Conservation (phyloP, 108 stramenopile genomes). For the Seminavis robusta region DNA sequence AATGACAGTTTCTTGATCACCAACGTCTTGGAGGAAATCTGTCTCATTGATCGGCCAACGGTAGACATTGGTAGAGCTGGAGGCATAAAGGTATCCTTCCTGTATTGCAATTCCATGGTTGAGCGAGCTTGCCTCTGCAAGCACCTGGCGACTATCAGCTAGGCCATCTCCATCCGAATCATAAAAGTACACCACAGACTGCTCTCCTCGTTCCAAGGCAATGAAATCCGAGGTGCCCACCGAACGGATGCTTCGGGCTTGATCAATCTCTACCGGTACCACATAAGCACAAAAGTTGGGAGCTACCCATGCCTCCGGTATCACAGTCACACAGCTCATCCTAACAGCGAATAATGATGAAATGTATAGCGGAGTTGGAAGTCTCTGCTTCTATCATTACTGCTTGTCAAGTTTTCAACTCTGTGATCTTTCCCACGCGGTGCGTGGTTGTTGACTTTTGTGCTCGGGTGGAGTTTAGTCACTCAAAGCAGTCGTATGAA, state of each 20-base stretch:
- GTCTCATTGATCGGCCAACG: conserved; percentile 43
- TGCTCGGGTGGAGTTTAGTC: too few species aligned
- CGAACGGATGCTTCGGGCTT: background rate
- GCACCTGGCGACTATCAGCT: conserved; percentile 14
- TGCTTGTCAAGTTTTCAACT: too few species aligned
- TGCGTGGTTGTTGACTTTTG: too few species aligned
- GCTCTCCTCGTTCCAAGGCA: conserved; percentile 29
- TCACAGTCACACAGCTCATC: too few species aligned
- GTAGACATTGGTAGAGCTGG: conserved; percentile 47
- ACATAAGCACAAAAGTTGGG: conserved; percentile 24
- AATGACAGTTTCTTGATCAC: conserved; percentile 26
- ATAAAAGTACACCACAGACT: conserved; percentile 13
- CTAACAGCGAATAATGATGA: too few species aligned
- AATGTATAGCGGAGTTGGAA: too few species aligned
- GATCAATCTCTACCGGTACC: conserved; percentile 16
- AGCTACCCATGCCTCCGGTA: too few species aligned
- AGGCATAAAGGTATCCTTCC: conserved; percentile 57
- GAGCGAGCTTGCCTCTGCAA: conserved; percentile 29
- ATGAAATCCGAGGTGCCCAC: conserved; percentile 16
- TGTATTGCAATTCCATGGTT: conserved; percentile 63
- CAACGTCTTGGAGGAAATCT: conserved; percentile 3
- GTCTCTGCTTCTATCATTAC: too few species aligned
- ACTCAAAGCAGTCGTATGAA: too few species aligned
- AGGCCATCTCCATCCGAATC: conserved; percentile 31
- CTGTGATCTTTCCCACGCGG: too few species aligned